A percentile compares a stretch with the other conserved stretches of the same genome.
These are phyloP conservation scores for Forsythia suspensa DNA, from an alignment of 257 asterid genomes.

Conservation along the genomic window DNA sequence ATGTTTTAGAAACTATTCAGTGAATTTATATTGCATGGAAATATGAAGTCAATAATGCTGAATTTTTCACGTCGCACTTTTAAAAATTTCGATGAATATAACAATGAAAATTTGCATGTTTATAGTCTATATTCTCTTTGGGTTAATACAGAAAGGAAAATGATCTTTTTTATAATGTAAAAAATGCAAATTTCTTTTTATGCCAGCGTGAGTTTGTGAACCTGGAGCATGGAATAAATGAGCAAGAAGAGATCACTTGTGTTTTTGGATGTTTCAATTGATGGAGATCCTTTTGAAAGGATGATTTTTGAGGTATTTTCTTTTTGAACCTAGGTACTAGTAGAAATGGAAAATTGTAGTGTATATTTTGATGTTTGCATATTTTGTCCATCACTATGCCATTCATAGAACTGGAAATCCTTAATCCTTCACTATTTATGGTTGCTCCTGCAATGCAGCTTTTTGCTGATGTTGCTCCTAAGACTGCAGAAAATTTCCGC, in stretches of 20 bases:
- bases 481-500: constrained; percentile 88
- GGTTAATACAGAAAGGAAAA: too few species aligned
- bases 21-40: too few species aligned
- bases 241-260: constrained; percentile 64
- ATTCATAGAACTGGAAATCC: too few species aligned
- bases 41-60: too few species aligned
- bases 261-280: constrained; percentile 86
- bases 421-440: background rate
- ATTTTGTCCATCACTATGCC: background rate
- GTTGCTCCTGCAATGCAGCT: constrained; percentile 56
- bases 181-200: too few species aligned
- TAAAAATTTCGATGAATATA: too few species aligned
- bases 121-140: too few species aligned
- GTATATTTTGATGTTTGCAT: background rate
- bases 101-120: too few species aligned
- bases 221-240: constrained; percentile 39
- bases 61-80: too few species aligned
- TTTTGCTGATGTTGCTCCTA: constrained; percentile 76
- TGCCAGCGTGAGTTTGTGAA: constrained; percentile 48
- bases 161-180: too few species aligned
- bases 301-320: constrained; percentile 81
- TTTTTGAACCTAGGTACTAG: background rate
- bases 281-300: constrained; percentile 91
- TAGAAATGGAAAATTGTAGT: too few species aligned
- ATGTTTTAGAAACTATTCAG: too few species aligned